Evolutionary conservation across 148 eudicot genomes (phyloP), one percentile per base, ranked within the genome.

Genomic region (Dysphania ambrosioides): DNA sequence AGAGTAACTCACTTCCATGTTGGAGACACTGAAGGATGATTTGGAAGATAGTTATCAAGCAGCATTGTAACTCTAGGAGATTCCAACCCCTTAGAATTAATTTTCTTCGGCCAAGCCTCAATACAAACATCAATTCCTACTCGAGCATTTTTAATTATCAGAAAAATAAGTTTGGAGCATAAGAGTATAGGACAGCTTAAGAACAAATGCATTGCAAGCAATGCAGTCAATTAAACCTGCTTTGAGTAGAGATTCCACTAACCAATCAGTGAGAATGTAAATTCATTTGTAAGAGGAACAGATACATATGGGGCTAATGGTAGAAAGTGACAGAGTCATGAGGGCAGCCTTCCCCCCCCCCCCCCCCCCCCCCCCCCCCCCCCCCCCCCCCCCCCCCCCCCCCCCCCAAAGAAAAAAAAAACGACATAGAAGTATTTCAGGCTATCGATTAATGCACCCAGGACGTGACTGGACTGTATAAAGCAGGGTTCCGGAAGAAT

Each of bases 1-100:
- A 58, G 57, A 12, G 73, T 26, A 53, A 85, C 91, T 87, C 77
- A 91, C 97, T 77, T 87, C 97, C 97, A 91, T 31, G 80, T 77
- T 24, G 86, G 78, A 77, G 49, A 61, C 72, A 60, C 51, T 41
- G 93, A 82, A 75, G 88, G 91, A 70, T 67, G 72, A 77, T 78
- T 83, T 30, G 70, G 87, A 57, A 78, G 81, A 68, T 11, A 69
- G 11, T 69, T 79, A 56, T 82, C 82, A 69, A 57, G 66, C 60
- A 68, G 70, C 30, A 66, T 61, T 32, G 56, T 42, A 41, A 55
- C 12, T 53, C 62, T 66, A 35, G 12, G 34, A 60, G 56, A 19
- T 53, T 70, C 68, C 71, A 51, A 38, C 30, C 76, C 71, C 55
- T 68, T 77, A 18, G 57, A 63, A 62, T 72, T 68, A 64, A 64